Evolutionary conservation across 805 yeast genomes (phyloP), one percentile per base, ranked within the genome.

Genomic region (Cyberlindnera xylosilytica): DNA sequence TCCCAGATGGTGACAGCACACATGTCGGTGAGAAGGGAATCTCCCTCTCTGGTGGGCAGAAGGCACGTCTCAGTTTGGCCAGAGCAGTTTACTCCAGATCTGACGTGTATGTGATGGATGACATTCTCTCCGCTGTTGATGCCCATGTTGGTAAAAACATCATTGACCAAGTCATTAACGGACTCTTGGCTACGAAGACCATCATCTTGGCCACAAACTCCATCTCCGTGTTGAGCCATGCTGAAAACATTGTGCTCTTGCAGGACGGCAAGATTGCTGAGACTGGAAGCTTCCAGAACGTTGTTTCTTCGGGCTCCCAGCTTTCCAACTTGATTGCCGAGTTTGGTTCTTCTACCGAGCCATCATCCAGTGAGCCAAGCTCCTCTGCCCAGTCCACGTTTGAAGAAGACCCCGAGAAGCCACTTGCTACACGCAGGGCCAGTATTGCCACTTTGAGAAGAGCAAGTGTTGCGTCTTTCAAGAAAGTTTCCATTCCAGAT

Each of bases 1-100:
- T 93, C 41, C 88, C 97, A 1, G 86, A 87, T 57, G 96, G 96
- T 35, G 98, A 93, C 60, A 72, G 71, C 36, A 93, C 99, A 4
- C 80, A 86, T 54, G 98, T 48, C 27, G 81, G 84, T 33, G 83
- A 78, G 56, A 76, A 76, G 49, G 83, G 83, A 44, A 76, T 78
- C 26, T 72, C 82, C 2, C 63, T 78, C 22, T 73, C 79, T 8
- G 83, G 83, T 28, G 83, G 85, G 8, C 85, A 79, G 55, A 79
- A 76, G 55, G 83, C 83, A 0, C 61, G 89, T 58, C 62, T 82
- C 22, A 72, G 81, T 12, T 63, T 82, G 33, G 88, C 88, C 0
- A 72, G 89, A 53, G 86, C 87, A 0, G 82, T 82, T 4, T 82
- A 82, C 55, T 63, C 85, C 0, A 64, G 79, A 41, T 70, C 75